phyloP scores from a whole-genome alignment of 768 basidiomycete species.

The Daedalea quercina region DNA sequence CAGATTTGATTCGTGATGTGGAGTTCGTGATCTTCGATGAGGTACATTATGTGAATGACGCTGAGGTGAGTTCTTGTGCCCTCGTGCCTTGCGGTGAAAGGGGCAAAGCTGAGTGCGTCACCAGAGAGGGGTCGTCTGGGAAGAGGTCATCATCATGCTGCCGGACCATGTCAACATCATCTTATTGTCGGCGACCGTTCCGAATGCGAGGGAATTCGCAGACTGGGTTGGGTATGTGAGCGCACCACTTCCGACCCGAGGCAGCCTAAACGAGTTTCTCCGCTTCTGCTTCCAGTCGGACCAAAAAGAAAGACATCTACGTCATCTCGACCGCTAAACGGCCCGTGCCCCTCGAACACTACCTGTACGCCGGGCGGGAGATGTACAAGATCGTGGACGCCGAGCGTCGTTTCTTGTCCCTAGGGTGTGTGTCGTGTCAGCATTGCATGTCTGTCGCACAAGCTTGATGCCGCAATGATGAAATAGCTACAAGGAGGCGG shows the following conservation, averaged over 20 bases:
- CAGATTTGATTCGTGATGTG: conserved; percentile 96
- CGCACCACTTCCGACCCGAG: background rate
- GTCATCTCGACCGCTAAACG: conserved; percentile 96
- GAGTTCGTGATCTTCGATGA: conserved; percentile 99
- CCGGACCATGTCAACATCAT: conserved; percentile 99
- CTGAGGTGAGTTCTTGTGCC: conserved; percentile 57
- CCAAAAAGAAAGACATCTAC: conserved; percentile 99
- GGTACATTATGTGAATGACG: conserved; percentile 98
- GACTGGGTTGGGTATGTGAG: conserved; percentile 93
- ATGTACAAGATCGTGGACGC: conserved; percentile 90
- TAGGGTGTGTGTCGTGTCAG: conserved; percentile 45
- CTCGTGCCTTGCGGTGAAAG: background rate
- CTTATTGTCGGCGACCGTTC: conserved; percentile 92
- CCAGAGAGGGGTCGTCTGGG: conserved; percentile 98
- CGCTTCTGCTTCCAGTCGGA: conserved; percentile 54
- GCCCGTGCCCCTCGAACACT: conserved; percentile 96
- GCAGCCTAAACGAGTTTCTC: background rate
- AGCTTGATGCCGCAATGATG: background rate
- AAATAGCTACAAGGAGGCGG: conserved; percentile 80
- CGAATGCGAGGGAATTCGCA: conserved; percentile 96
- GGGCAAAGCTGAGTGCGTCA: background rate
- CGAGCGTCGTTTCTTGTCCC: conserved; percentile 59
- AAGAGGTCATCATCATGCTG: conserved; percentile 99
- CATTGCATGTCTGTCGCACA: background rate
- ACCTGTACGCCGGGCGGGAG: conserved; percentile 90